Evolutionary conservation across 2,329 filamentous ascomycete species (phyloP), one percentile per base, ranked within the genome.

Genomic region (Aspergillus neotritici): DNA sequence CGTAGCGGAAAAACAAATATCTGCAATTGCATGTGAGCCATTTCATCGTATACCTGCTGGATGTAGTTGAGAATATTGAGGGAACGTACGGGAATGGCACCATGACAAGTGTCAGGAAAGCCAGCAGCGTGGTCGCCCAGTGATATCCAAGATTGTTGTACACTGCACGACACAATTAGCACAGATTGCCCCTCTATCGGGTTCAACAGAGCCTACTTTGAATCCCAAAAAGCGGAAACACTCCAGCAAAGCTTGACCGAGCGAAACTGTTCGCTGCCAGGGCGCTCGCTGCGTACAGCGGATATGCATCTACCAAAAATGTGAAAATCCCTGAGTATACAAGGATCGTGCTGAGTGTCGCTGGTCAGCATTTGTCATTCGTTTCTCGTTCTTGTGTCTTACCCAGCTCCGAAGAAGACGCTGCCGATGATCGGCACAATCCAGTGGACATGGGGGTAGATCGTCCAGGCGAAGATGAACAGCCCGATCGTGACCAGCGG

Each of bases 401-500:
- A 85, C 80, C 78, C 86, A 61, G 75, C 71, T 44, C 82, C 85
- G 67, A 89, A 90, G 34, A 90, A 70, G 33, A 65, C 74, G 21
- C 81, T 84, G 14, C 83, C 86, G 65, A 90, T 82, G 52, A 88
- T 83, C 17, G 85, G 83, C 35, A 82, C 75, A 48, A 87, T 84
- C 82, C 82, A 91, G 66, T 87, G 84, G 37, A 95, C 78, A 2
- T 63, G 52, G 39, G 82, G 65, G 62, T 83, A 90, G 11, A 85
- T 84, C 4, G 86, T 89, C 86, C 88, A 95, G 7, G 81, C 88
- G 67, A 95, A 95, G 68, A 87, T 85, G 65, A 96, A 94, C 12
- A 97, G 69, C 5, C 87, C 87, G 43, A 86, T 72, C 4, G 89
- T 87, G 28, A 93, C 87, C 8, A 94, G 67, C 34, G 88, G 66